Conservation (phyloP, 2,329 filamentous ascomycete species). For the Fusarium cyanostomum region DNA sequence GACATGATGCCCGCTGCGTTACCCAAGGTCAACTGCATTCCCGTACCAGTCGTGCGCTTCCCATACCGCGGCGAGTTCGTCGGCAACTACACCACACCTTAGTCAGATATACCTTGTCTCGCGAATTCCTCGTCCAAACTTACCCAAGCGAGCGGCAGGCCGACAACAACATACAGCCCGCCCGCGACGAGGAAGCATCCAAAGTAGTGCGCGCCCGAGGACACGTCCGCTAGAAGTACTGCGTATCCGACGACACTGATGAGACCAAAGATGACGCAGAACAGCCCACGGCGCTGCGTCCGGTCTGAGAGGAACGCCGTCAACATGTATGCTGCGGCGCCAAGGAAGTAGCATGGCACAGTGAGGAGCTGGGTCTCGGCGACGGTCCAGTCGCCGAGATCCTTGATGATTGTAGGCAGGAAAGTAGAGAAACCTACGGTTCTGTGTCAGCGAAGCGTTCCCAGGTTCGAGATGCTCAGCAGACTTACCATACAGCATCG, state of each 20-base stretch:
- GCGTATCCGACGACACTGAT: constrained; percentile 75
- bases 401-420: constrained; percentile 79
- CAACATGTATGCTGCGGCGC: constrained; percentile 73
- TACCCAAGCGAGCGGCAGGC: constrained; percentile 65
- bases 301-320: constrained; percentile 74
- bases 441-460: background rate
- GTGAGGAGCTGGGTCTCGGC: constrained; percentile 79
- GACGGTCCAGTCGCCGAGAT: constrained; percentile 69
- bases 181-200: constrained; percentile 79
- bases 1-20: constrained; percentile 79
- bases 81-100: constrained; percentile 53
- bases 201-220: constrained; percentile 74
- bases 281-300: constrained; percentile 71
- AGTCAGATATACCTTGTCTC: background rate
- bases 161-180: constrained; percentile 72
- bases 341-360: constrained; percentile 79
- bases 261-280: constrained; percentile 68
- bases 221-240: constrained; percentile 68
- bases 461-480: background rate
- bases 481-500: constrained; percentile 72
- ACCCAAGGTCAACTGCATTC: constrained; percentile 75
- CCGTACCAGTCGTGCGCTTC: constrained; percentile 77
- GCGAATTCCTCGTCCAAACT: constrained; percentile 4
- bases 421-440: constrained; percentile 75
- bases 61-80: constrained; percentile 79